Percentiles rank a stretch among this genome's conserved stretches.
phyloP scores from a whole-genome alignment of 805 yeast genomes.

The Kodamaea jinghongensis region DNA sequence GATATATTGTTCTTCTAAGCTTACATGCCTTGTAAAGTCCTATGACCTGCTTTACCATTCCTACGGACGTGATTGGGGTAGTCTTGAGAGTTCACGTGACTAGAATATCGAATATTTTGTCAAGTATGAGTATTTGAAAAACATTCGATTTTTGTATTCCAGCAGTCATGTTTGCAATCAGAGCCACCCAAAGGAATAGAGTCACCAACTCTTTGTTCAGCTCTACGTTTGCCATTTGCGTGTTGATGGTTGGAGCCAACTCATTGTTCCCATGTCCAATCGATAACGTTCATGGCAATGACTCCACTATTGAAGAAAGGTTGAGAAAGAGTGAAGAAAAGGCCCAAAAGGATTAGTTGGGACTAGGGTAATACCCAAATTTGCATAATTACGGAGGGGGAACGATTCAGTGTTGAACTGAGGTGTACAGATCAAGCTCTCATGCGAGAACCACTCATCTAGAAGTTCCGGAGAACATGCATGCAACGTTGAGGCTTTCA shows the following conservation, averaged over 20 bases:
- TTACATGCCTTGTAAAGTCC: too few relatives aligned
- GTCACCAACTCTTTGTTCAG: conserved; percentile 67
- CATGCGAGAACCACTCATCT: too few relatives aligned
- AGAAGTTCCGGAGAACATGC: too few relatives aligned
- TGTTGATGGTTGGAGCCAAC: conserved; percentile 53
- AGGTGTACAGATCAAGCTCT: too few relatives aligned
- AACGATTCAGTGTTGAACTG: neutral
- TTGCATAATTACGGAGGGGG: neutral
- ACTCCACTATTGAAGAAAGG: conserved; percentile 37
- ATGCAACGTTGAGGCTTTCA: too few relatives aligned
- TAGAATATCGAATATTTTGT: neutral
- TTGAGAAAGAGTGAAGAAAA: conserved; percentile 12
- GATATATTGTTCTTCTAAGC: too few relatives aligned
- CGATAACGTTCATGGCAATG: conserved; percentile 41
- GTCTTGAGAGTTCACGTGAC: conserved; percentile 6
- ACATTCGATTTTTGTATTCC: neutral
- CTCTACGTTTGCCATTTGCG: conserved; percentile 72
- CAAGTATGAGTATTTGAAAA: conserved; percentile 5
- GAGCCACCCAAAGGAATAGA: conserved; percentile 53
- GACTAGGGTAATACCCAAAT: neutral
- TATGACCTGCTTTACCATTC: too few relatives aligned
- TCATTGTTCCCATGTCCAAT: conserved; percentile 47
- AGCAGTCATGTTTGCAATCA: conserved; percentile 46
- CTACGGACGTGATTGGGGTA: conserved; percentile 5
- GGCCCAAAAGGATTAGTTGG: neutral